These are phyloP conservation scores for Trichoderma asperelloides DNA, from an alignment of 495 filamentous ascomycete genomes.

Conservation along the genomic window DNA sequence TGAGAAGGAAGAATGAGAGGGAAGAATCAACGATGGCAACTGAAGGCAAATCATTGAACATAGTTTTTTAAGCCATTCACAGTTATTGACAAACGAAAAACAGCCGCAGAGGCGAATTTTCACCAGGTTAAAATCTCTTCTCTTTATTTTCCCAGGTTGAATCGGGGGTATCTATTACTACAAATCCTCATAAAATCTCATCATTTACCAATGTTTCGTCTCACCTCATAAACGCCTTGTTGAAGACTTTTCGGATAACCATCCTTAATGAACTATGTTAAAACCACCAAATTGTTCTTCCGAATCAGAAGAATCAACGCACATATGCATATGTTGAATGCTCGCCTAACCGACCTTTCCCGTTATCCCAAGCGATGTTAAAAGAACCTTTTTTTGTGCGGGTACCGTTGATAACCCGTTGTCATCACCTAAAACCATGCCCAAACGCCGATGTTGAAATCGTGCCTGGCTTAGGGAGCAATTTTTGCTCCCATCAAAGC, in stretches of 20 bases:
- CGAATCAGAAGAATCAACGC: not conserved
- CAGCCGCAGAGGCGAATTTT: not conserved
- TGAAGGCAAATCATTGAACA: not conserved
- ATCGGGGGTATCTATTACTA: conserved; percentile 6
- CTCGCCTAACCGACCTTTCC: conserved; percentile 8
- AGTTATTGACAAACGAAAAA: too few species aligned
- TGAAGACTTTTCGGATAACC: conserved; percentile 6
- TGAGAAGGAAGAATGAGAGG: not conserved
- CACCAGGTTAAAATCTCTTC: not conserved
- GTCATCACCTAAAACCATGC: conserved; percentile 7
- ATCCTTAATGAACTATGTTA: not conserved
- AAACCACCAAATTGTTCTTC: not conserved
- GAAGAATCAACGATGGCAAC: not conserved
- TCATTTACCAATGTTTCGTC: not conserved
- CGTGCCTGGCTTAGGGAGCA: conserved; percentile 12
- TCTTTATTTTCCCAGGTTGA: conserved; percentile 4
- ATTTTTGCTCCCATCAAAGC: conserved; percentile 74
- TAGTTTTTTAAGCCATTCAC: too few species aligned
- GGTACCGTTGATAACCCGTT: conserved; percentile 6
- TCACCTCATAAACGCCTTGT: conserved; percentile 7
- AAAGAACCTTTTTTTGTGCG: conserved; percentile 5
- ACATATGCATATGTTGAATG: conserved; percentile 11
- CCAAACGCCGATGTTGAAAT: conserved; percentile 18
- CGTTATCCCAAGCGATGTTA: not conserved
- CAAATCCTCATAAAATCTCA: not conserved